phyloP scores from a whole-genome alignment of 2,329 filamentous ascomycete species.

The Fusarium newnesense region DNA sequence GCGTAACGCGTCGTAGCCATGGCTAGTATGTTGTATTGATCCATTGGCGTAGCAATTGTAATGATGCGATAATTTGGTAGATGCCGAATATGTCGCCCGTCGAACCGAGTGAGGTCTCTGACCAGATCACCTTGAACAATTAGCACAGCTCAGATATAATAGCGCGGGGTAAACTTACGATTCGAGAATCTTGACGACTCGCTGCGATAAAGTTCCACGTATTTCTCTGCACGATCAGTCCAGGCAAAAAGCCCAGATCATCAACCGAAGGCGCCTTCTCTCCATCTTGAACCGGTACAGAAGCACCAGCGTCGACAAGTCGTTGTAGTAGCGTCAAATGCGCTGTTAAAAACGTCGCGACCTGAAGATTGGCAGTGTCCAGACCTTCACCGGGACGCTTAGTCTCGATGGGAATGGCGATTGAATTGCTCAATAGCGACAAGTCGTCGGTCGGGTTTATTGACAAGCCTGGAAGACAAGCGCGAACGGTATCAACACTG shows the following conservation, averaged over 20 bases:
- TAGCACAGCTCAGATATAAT: background rate
- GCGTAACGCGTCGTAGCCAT: background rate
- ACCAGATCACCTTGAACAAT: background rate
- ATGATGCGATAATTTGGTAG: background rate
- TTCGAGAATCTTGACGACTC: background rate
- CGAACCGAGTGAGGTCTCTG: background rate
- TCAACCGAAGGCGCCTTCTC: background rate
- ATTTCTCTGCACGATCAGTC: slow-evolving; percentile 14
- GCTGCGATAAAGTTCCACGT: background rate
- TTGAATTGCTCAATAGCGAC: background rate
- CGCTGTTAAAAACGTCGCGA: background rate
- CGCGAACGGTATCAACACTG: background rate
- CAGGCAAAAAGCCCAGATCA: slow-evolving; percentile 2
- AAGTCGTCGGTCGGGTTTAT: background rate
- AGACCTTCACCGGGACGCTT: slow-evolving; percentile 5
- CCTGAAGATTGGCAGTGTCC: background rate
- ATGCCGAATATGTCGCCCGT: background rate
- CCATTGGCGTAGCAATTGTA: slow-evolving; percentile 9
- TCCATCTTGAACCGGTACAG: background rate
- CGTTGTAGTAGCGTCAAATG: background rate
- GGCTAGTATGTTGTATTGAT: background rate
- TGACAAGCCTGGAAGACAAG: background rate
- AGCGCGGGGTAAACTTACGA: background rate
- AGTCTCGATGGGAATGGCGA: slow-evolving; percentile 21
- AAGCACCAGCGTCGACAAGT: background rate